phyloP scores from a whole-genome alignment of 441 rosid genomes.

The Capsella rubella region DNA sequence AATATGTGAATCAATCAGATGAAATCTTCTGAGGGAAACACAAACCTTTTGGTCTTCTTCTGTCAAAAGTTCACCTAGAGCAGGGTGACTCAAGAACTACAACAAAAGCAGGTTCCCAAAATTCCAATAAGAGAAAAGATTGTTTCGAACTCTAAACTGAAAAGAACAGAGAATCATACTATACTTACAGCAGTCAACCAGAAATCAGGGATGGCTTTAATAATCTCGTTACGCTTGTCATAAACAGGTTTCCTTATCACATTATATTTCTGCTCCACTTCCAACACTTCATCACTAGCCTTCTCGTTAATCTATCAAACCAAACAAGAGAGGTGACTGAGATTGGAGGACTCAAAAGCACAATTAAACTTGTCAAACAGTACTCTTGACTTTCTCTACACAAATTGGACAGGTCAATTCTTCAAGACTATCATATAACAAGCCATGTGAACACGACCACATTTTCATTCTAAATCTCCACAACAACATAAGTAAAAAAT shows the following conservation, averaged over 20 bases:
- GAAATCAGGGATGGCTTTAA: slow-evolving; percentile 87
- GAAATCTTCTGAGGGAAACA: not conserved
- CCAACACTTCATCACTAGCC: slow-evolving; percentile 94
- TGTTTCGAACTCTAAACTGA: not conserved
- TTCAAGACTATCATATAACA: not conserved
- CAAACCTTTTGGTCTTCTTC: slow-evolving; percentile 95
- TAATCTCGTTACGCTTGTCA: slow-evolving; percentile 77
- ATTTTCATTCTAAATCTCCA: not conserved
- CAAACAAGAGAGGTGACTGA: not conserved
- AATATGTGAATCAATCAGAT: not conserved
- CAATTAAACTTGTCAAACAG: not conserved
- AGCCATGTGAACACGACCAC: slow-evolving; percentile 3
- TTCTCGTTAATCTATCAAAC: slow-evolving; percentile 81
- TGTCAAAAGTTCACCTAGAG: slow-evolving; percentile 72
- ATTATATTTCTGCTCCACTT: slow-evolving; percentile 93
- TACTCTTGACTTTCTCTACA: slow-evolving; percentile 4
- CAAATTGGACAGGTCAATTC: not conserved
- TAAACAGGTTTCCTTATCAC: slow-evolving; percentile 89
- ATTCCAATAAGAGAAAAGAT: not conserved
- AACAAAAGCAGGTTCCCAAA: slow-evolving; percentile 2
- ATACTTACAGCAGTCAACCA: slow-evolving; percentile 94
- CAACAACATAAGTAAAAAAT: not conserved
- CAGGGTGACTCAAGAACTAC: slow-evolving; percentile 95
- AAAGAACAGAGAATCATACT: slow-evolving; percentile 17
- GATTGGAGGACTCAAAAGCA: slow-evolving; percentile 2